Evolutionary conservation across 495 filamentous ascomycete genomes (phyloP), one percentile per base, ranked within the genome.

Genomic region (Aspergillus olivimuriae): DNA sequence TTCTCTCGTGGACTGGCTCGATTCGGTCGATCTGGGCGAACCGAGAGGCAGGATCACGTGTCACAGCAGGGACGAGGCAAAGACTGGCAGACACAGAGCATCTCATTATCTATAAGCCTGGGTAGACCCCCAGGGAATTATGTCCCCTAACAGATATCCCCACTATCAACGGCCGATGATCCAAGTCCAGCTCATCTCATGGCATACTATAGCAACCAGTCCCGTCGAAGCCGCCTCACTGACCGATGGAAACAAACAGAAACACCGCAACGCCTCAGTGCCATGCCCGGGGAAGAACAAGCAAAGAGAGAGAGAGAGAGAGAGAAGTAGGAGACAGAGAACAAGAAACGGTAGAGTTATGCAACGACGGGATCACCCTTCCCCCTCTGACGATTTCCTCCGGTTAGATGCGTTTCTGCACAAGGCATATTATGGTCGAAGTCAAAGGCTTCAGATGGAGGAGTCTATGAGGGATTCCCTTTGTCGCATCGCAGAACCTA

Each of bases 161-260:
- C 43, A 51, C 38, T 39, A 39, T 44, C 11, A 48, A 50, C 24
- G 19, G 36, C 42, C 47, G 43, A 41, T 51, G 50, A 44, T 51
- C n/a, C 31, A 57, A 57, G 54, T 51, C 54, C 54, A n/a, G 54
- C 54, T 57, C 41, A 51, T 51, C 19, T 46, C 42, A 48, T 48
- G 50, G 54, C 46, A 49, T 47, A 53, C 53, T 12, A 50, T 18
- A 9, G 34, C 32, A 44, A 36, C n/a, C 17, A 24, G 2, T 12
- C 19, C 19, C 32, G 34, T 26, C 17, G 19, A n/a, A n/a, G 31
- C 20, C 7, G 4, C 18, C 31, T 22, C 14, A 34, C 26, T 17
- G 41, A 14, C 10, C 20, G 16, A 19, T 4, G 16, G 16, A 44
- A 41, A 24, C 26, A 33, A 31, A 44, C 43, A 26, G 23, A 34